These are phyloP conservation scores for Pythium graminicola DNA, from an alignment of 352 stramenopile genomes.

Conservation along the genomic window DNA sequence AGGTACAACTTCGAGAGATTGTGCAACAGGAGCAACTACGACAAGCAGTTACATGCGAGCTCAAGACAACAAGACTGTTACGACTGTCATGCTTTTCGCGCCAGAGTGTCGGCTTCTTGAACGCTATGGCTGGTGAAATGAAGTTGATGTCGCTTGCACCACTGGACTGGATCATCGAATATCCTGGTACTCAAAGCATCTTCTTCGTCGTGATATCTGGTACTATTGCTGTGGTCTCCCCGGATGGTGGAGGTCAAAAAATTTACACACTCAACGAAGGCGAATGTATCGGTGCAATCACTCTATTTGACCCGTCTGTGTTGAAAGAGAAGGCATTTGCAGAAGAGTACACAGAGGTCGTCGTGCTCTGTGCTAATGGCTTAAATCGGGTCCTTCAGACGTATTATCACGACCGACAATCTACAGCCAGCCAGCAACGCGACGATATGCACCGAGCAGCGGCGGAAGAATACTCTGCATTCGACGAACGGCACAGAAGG, in stretches of 20 bases:
- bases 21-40: slow-evolving; percentile 26
- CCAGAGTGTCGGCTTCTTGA: slow-evolving; percentile 27
- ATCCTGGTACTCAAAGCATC: slow-evolving; percentile 18
- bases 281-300: slow-evolving; percentile 24
- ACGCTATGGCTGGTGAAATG: slow-evolving; percentile 24
- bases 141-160: slow-evolving; percentile 19
- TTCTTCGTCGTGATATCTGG: slow-evolving; percentile 25
- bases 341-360: slow-evolving; percentile 21
- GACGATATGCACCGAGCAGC: slow-evolving; percentile 19
- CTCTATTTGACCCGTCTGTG: slow-evolving; percentile 16
- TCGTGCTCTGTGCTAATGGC: slow-evolving; percentile 8
- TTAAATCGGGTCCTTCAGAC: slow-evolving; percentile 13
- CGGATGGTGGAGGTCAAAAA: neutral
- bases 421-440: slow-evolving; percentile 15
- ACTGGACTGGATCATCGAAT: slow-evolving; percentile 28
- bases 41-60: slow-evolving; percentile 19
- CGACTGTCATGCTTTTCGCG: slow-evolving; percentile 20
- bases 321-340: slow-evolving; percentile 25
- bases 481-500: slow-evolving; percentile 10
- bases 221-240: slow-evolving; percentile 16
- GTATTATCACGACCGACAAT: slow-evolving; percentile 21
- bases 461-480: slow-evolving; percentile 15
- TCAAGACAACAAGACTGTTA: slow-evolving; percentile 22
- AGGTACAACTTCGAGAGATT: slow-evolving; percentile 14
- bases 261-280: slow-evolving; percentile 17